Evolutionary conservation across 2,329 filamentous ascomycete genomes (phyloP), one percentile per base, ranked within the genome.

Genomic region (Diatrype stigma): DNA sequence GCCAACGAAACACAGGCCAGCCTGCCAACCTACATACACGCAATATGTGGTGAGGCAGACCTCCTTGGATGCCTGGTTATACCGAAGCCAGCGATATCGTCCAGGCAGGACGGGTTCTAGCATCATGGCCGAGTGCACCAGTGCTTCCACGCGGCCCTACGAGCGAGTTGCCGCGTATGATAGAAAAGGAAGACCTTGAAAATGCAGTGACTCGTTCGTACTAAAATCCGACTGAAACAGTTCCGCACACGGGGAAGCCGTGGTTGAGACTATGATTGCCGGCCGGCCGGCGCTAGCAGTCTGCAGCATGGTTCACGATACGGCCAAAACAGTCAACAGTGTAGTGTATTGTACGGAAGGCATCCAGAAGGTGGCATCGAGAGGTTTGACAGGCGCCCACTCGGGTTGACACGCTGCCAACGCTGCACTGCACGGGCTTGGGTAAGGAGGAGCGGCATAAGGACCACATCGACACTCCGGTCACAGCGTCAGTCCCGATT

Each of bases 401-500:
- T 57, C 54, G 56, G 57, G 56, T 54, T 53, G 57, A 58, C 56
- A 55, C 56, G 49, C 6, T 26, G n/a, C n/a, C n/a, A n/a, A n/a
- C n/a, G n/a, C n/a, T n/a, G n/a, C n/a, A n/a, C n/a, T n/a, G 40
- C 12, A 28, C 40, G 54, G 49, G 58, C 57, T 59, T 63, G 60
- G 59, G 60, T n/a, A n/a, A n/a, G n/a, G 60, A 63, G 58, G 66
- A 62, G 69, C 71, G 72, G 73, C 73, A 74, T 73, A 72, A 74
- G 67, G n/a, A 74, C 70, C 67, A 72, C 60, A 69, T 71, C 61
- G 67, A 66, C 67, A 69, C 70, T 73, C 73, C 73, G 72, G 73
- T 75, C 71, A 69, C 71, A 74, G 71, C 69, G 69, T 62, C 62
- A 64, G 60, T 17, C 62, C 63, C 63, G 65, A 62, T 62, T 61